Evolutionary conservation across 2,329 filamentous ascomycete genomes (phyloP), one percentile per base, ranked within the genome.

Genomic region (Monilinia vaccinii-corymbosi): DNA sequence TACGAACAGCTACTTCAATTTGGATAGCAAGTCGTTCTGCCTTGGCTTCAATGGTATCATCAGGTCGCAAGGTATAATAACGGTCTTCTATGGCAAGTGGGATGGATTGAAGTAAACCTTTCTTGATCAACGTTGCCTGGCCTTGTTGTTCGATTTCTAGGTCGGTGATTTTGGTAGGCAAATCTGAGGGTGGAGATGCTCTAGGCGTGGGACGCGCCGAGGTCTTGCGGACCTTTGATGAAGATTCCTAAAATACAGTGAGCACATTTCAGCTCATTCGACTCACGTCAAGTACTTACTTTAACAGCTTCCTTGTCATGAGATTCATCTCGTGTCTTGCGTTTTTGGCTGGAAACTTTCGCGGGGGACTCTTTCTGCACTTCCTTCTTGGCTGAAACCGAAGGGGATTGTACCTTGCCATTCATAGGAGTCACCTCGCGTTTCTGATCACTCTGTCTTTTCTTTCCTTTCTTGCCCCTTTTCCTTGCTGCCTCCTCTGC

Each of bases 11-110:
- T 68, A 90, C 84, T 75, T 97, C 92, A 63, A 97, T 87, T 64
- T 90, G 82, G 31, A 96, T 76, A 16, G 88, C 89, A 49, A 92
- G 80, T 25, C 81, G 81, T 69, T 88, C 85, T 13, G 87, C 85
- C 61, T 89, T 76, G 11, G 79, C 79, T 52, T 87, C 84, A 16
- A 82, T 77, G 0, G 83, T 84, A 59, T 84, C 79, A 50, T 82
- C 86, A 55, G 85, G 79, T 1, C 85, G 80, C 21, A 91, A 75
- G 31, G 77, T 75, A 66, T 86, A 86, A 11, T 82, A 77, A 18
- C 83, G 81, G 59, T 82, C 78, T 72, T 90, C 89, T 64, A 86
- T 81, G 38, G 88, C 83, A 40, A 78, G 73, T n/a, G 80, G 78
- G 60, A 96, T 80, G 60, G 87, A 80, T 58, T 84, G 79, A 46